These are phyloP conservation scores for Chenopodium berlandieri DNA, from an alignment of 148 eudicot genomes.

Conservation along the genomic window DNA sequence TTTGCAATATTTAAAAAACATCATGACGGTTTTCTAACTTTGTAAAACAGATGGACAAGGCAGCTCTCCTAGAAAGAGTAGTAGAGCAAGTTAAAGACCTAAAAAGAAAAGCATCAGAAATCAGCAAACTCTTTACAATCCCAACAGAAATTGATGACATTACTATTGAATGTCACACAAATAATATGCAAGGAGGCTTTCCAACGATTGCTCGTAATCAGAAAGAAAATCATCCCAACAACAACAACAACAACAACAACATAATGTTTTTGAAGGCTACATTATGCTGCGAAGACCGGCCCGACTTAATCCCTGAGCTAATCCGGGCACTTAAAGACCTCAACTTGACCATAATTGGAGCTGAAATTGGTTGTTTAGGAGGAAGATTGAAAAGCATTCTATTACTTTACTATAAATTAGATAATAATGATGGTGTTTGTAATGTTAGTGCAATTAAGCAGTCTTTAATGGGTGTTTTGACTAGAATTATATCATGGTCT, in stretches of 20 bases:
- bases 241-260: background rate
- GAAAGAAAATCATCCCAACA: background rate
- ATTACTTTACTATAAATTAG: slow-evolving; percentile 34
- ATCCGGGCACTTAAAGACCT: slow-evolving; percentile 49
- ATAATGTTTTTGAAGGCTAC: slow-evolving; percentile 45
- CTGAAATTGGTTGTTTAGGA: slow-evolving; percentile 68
- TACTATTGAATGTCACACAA: slow-evolving; percentile 36
- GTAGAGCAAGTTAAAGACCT: slow-evolving; percentile 70
- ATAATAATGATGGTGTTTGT: slow-evolving; percentile 8
- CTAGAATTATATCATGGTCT: slow-evolving; percentile 53
- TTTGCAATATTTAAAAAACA: too few species aligned
- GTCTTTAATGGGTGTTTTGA: slow-evolving; percentile 50
- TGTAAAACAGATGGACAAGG: slow-evolving; percentile 85
- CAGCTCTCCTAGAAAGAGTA: slow-evolving; percentile 66
- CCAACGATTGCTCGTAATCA: background rate
- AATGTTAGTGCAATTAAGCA: slow-evolving; percentile 37
- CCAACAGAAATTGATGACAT: slow-evolving; percentile 73
- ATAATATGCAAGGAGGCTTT: background rate
- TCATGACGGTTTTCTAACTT: background rate
- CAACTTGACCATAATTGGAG: slow-evolving; percentile 44
- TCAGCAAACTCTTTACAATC: slow-evolving; percentile 46
- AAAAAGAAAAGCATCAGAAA: slow-evolving; percentile 48
- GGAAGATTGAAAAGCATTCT: slow-evolving; percentile 63
- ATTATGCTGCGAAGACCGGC: slow-evolving; percentile 61
- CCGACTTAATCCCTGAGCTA: slow-evolving; percentile 64